These are phyloP conservation scores for Pseudogymnoascus sp. DNA, from an alignment of 2,329 filamentous ascomycete genomes.

Conservation along the genomic window DNA sequence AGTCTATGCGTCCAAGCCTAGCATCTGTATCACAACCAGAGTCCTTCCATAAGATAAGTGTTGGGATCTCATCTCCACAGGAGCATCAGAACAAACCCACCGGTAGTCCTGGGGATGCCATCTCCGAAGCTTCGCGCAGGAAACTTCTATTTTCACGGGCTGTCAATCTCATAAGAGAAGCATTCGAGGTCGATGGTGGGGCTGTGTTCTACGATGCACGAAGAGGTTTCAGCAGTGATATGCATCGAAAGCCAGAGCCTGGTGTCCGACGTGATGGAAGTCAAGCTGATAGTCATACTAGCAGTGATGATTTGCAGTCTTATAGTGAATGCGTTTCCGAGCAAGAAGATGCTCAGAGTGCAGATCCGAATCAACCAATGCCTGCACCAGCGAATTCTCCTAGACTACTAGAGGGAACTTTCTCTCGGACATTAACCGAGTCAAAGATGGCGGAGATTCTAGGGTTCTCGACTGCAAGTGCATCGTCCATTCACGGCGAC, in stretches of 20 bases:
- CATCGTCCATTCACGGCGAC: slow-evolving; percentile 25
- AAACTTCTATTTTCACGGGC: slow-evolving; percentile 25
- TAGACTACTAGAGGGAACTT: slow-evolving; percentile 10
- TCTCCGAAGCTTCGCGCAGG: slow-evolving; percentile 16
- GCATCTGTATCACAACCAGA: too few relatives aligned
- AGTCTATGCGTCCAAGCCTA: too few relatives aligned
- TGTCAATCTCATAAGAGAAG: slow-evolving; percentile 26
- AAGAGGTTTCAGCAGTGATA: slow-evolving; percentile 20
- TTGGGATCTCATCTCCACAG: slow-evolving; percentile 11
- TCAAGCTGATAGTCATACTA: slow-evolving; percentile 14
- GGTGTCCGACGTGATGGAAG: not conserved
- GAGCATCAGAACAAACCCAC: too few relatives aligned
- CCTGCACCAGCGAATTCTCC: not conserved
- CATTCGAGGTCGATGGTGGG: slow-evolving; percentile 26
- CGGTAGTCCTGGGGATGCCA: too few relatives aligned
- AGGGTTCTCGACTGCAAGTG: slow-evolving; percentile 25
- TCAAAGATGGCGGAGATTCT: slow-evolving; percentile 22
- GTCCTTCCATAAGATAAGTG: too few relatives aligned
- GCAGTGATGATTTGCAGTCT: slow-evolving; percentile 14
- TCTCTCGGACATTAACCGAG: slow-evolving; percentile 15
- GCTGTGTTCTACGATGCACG: slow-evolving; percentile 27
- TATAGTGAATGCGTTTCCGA: slow-evolving; percentile 16
- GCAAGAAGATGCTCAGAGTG: slow-evolving; percentile 18
- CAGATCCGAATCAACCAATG: slow-evolving; percentile 9
- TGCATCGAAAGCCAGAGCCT: not conserved